Evolutionary conservation across 169 alveolate genomes (phyloP), one percentile per base, ranked within the genome.

Genomic region (Plasmodium fragile): DNA sequence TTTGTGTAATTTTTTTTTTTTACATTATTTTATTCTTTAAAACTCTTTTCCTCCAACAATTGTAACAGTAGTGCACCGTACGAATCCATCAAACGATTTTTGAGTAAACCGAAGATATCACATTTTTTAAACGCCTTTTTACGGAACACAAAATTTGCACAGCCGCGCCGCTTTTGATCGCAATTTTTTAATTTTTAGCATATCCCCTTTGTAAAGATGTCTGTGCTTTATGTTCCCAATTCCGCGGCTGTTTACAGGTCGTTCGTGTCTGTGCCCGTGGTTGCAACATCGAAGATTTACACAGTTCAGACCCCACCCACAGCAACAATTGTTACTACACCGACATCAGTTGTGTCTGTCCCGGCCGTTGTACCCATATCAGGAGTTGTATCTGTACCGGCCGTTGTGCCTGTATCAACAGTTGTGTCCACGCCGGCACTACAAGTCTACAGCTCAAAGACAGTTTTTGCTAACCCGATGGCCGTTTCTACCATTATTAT

Each of bases 221-320:
- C 93, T 78, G 22, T 87, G 30, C 49, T 87, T 39, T 78, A 55
- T 55, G 89, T 79, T 8, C 82, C 93, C 65, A 87, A 25, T 77
- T 75, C 89, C 11, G 18, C 55, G 32, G 7, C 53, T 8, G 80
- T 59, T 25, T 87, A 78, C 89, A 87, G 71, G 89, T 28, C 87
- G 43, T 77, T 75, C 49, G 75, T 78, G 71, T 87, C 93, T 53
- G 85, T 85, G 4, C 85, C 87, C n/a, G 87, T 77, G 25, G 25
- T 59, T 52, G 32, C 87, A 53, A 75, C 93, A 30, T 65, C 77
- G 43, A 34, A 52, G 30, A 79, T 85, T n/a, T 85, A 53, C 69
- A 55, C 85, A 53, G 32, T 85, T 22, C 80, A 73, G 7, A 30
- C 83, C 34, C 41, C 83, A 16, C 25, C 85, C 16, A 41, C 78